phyloP scores from a whole-genome alignment of 768 basidiomycete genomes.

The Lentinula lateritia region DNA sequence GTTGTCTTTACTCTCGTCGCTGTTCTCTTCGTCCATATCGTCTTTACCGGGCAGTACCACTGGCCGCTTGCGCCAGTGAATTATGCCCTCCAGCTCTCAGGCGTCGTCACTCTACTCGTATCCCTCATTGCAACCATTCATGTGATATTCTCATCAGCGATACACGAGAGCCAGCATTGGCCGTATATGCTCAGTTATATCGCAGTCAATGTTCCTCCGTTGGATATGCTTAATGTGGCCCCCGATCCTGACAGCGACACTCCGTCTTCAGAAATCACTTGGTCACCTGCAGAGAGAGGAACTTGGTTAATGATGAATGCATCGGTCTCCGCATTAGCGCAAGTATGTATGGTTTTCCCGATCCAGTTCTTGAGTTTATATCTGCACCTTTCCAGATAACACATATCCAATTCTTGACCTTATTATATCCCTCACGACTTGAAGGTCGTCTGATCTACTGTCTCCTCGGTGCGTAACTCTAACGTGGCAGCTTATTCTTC shows the following conservation, averaged over 20 bases:
- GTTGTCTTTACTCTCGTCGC: slow-evolving; percentile 79
- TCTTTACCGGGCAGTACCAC: slow-evolving; percentile 96
- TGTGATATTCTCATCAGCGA: slow-evolving; percentile 59
- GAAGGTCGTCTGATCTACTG: slow-evolving; percentile 84
- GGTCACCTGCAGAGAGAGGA: slow-evolving; percentile 60
- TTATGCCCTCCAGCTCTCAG: slow-evolving; percentile 83
- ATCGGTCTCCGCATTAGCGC: slow-evolving; percentile 75
- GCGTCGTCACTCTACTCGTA: slow-evolving; percentile 74
- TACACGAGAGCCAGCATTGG: slow-evolving; percentile 68
- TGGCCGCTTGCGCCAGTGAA: slow-evolving; percentile 91
- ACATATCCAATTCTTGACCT: slow-evolving; percentile 95
- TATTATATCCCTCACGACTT: slow-evolving; percentile 87
- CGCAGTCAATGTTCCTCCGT: slow-evolving; percentile 70
- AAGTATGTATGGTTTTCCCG: slow-evolving; percentile 45
- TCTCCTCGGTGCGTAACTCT: slow-evolving; percentile 57
- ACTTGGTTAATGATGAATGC: slow-evolving; percentile 90
- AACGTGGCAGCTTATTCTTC: background rate
- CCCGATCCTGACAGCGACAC: slow-evolving; percentile 9
- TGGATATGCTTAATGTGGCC: slow-evolving; percentile 23
- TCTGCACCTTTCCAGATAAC: slow-evolving; percentile 58
- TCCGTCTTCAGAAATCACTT: slow-evolving; percentile 22
- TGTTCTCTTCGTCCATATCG: slow-evolving; percentile 85
- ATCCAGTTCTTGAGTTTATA: background rate
- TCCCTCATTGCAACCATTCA: slow-evolving; percentile 74
- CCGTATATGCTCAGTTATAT: slow-evolving; percentile 96